Evolutionary conservation across 2,329 filamentous ascomycete genomes (phyloP).

Genomic region (Arthrinium puccinioides): DNA sequence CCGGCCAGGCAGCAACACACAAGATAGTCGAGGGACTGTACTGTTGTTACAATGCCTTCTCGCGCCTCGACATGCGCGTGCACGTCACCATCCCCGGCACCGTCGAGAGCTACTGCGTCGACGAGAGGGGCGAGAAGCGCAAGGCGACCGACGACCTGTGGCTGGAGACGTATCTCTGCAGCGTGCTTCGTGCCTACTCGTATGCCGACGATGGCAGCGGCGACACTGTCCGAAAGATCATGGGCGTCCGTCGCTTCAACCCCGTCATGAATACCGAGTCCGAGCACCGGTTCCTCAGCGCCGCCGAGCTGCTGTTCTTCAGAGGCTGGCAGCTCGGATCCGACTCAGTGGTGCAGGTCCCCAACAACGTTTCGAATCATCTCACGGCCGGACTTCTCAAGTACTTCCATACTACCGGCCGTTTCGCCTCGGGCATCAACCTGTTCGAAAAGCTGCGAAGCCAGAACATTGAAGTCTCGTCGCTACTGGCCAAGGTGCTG

Average conservation of each 20-base stretch:
- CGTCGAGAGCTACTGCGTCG: slow-evolving; percentile 94
- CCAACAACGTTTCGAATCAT: slow-evolving; percentile 93
- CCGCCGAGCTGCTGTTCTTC: slow-evolving; percentile 93
- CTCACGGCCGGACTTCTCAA: slow-evolving; percentile 86
- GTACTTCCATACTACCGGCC: slow-evolving; percentile 92
- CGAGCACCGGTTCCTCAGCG: slow-evolving; percentile 91
- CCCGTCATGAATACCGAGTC: slow-evolving; percentile 97
- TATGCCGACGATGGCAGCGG: slow-evolving; percentile 95
- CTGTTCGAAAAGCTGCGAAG: slow-evolving; percentile 92
- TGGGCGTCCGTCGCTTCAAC: slow-evolving; percentile 95
- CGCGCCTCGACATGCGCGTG: slow-evolving; percentile 94
- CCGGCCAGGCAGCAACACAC: slow-evolving; percentile 64
- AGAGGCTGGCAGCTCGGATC: slow-evolving; percentile 92
- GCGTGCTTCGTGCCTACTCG: slow-evolving; percentile 86
- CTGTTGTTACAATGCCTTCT: slow-evolving; percentile 99
- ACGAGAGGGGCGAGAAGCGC: slow-evolving; percentile 91
- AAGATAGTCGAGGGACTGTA: slow-evolving; percentile 94
- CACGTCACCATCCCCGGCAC: slow-evolving; percentile 95
- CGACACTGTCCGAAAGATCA: slow-evolving; percentile 91
- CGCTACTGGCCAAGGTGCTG: slow-evolving; percentile 80
- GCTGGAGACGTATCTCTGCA: slow-evolving; percentile 96
- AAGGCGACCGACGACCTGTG: slow-evolving; percentile 90
- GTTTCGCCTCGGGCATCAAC: slow-evolving; percentile 93
- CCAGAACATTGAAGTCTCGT: slow-evolving; percentile 89
- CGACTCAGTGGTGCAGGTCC: slow-evolving; percentile 94